Percentiles rank a stretch among this genome's conserved stretches.
These are phyloP conservation scores for Guillardia theta DNA, from an alignment of 78 protist genomes.

Conservation along the genomic window DNA sequence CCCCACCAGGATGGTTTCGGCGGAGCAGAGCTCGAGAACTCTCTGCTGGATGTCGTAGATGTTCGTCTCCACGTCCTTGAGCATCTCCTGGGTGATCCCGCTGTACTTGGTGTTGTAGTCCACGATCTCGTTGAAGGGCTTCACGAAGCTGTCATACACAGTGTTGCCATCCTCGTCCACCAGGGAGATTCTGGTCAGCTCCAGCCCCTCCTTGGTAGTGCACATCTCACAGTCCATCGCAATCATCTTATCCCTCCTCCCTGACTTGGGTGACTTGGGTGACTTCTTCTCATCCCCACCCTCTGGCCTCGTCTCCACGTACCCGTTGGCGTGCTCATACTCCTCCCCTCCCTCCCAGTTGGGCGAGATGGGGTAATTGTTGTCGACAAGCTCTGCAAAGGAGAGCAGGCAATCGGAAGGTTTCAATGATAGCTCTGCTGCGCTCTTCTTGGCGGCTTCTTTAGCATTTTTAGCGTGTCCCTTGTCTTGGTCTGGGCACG, in stretches of 20 bases:
- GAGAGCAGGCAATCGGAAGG: neutral
- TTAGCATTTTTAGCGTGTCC: neutral
- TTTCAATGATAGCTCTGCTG: neutral
- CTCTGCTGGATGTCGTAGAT: neutral
- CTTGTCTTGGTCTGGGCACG: neutral
- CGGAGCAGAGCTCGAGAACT: neutral
- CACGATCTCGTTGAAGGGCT: neutral
- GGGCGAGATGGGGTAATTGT: neutral
- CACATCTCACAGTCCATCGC: constrained; percentile 36
- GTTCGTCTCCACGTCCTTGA: neutral
- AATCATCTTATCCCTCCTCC: neutral
- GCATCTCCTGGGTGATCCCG: neutral
- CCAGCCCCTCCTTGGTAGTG: constrained; percentile 10
- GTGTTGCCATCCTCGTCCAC: neutral
- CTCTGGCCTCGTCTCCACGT: neutral
- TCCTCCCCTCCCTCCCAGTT: neutral
- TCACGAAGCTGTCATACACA: neutral
- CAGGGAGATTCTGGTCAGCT: neutral
- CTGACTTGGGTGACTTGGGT: neutral
- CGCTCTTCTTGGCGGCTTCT: neutral
- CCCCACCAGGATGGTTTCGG: constrained; percentile 73
- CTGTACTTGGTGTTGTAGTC: constrained; percentile 7
- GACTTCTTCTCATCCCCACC: neutral
- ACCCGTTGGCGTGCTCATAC: neutral
- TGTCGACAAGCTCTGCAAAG: neutral